phyloP scores from a whole-genome alignment of 805 yeast genomes.

The Lachancea sp. region DNA sequence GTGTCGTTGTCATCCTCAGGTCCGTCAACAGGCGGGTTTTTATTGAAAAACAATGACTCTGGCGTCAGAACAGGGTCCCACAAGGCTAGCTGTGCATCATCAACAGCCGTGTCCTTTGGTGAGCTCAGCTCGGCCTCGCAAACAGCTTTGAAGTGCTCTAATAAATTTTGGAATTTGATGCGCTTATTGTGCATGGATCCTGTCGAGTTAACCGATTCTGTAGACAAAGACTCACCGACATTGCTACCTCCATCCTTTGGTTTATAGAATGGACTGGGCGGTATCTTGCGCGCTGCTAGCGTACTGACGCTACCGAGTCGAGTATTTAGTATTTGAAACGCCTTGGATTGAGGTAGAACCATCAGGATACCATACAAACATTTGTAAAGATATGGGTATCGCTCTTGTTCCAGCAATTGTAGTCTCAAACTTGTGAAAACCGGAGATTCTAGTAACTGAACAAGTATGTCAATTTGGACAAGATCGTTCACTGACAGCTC shows the following conservation, averaged over 20 bases:
- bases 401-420: constrained; percentile 83
- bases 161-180: constrained; percentile 22
- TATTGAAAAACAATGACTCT: not conserved
- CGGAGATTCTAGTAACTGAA: constrained; percentile 87
- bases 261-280: constrained; percentile 1
- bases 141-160: constrained; percentile 27
- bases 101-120: constrained; percentile 7
- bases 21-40: not conserved
- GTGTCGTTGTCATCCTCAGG: constrained; percentile 8
- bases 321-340: constrained; percentile 74
- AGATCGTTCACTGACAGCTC: constrained; percentile 68
- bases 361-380: constrained; percentile 87
- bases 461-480: constrained; percentile 81
- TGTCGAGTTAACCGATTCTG: constrained; percentile 7
- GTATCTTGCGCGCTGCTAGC: constrained; percentile 20
- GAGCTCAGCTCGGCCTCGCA: constrained; percentile 16
- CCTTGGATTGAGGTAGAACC: constrained; percentile 90
- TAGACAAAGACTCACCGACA: not conserved
- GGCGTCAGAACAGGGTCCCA: constrained; percentile 10
- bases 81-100: constrained; percentile 14
- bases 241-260: not conserved
- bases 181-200: constrained; percentile 26
- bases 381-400: constrained; percentile 72
- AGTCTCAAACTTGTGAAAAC: constrained; percentile 80
- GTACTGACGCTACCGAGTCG: constrained; percentile 47